Conservation (phyloP, 2,329 filamentous ascomycete genomes). For the Plectosphaerella plurivora region DNA sequence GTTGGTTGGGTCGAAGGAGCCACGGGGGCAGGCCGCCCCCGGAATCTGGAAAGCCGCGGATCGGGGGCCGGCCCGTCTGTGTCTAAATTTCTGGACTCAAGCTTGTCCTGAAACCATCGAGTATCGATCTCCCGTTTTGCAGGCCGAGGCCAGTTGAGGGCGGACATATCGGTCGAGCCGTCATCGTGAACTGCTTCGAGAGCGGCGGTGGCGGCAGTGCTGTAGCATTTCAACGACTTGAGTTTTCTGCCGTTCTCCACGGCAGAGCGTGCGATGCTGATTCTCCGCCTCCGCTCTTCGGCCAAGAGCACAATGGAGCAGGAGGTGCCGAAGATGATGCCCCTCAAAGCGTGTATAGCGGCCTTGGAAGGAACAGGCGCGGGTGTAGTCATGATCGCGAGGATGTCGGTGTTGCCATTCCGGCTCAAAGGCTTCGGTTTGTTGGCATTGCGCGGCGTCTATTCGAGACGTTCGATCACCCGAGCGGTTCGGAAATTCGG, state of each 20-base stretch:
- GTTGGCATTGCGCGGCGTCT: too few relatives aligned
- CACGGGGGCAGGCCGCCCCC: too few relatives aligned
- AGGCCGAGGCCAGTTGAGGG: constrained; percentile 17
- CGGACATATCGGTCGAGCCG: constrained; percentile 12
- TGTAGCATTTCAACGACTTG: constrained; percentile 31
- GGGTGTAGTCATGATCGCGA: constrained; percentile 35
- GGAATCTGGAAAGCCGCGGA: background rate
- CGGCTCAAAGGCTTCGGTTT: background rate
- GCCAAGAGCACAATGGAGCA: constrained; percentile 51
- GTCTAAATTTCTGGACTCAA: background rate
- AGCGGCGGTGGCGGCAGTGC: constrained; percentile 9
- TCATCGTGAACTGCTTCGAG: constrained; percentile 17
- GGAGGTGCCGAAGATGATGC: constrained; percentile 52
- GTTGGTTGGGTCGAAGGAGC: too few relatives aligned
- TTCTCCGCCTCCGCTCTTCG: constrained; percentile 52
- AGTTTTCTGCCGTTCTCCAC: constrained; percentile 49
- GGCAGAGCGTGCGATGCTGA: constrained; percentile 44
- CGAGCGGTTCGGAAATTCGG: too few relatives aligned
- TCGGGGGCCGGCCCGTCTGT: background rate
- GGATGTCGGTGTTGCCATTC: constrained; percentile 10
- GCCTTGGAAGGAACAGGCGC: constrained; percentile 50
- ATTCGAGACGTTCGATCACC: too few relatives aligned
- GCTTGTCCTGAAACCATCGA: background rate
- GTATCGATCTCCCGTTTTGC: background rate
- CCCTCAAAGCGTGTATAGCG: constrained; percentile 50